These are phyloP conservation scores for Brassica napus DNA, from an alignment of 345 rosid genomes.

Conservation along the genomic window Da-Ae NC_063435.1:22906001-22906500, in stretches of 20 bases:
- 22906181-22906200: constrained; percentile 59
- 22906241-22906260: constrained; percentile 75
- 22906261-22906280: constrained; percentile 77
- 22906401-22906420: not conserved
- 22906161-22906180: not conserved
- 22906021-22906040: constrained; percentile 17
- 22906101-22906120: constrained; percentile 12
- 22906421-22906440: not conserved
- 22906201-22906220: constrained; percentile 65
- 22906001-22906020: not conserved
- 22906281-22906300: constrained; percentile 67
- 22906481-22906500: constrained; percentile 86
- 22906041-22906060: constrained; percentile 3
- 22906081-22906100: constrained; percentile 20
- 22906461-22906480: constrained; percentile 61
- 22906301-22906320: constrained; percentile 77
- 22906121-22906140: constrained; percentile 6
- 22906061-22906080: constrained; percentile 11
- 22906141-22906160: not conserved
- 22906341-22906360: constrained; percentile 81
- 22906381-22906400: not conserved
- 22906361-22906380: constrained; percentile 27
- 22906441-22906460: constrained; percentile 15
- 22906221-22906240: constrained; percentile 83
- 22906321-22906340: constrained; percentile 83